A percentile compares a stretch with the other conserved stretches of the same genome.
Conservation (phyloP, 1,284 basidiomycete species). For the Naganishia liquefaciens region DNA sequence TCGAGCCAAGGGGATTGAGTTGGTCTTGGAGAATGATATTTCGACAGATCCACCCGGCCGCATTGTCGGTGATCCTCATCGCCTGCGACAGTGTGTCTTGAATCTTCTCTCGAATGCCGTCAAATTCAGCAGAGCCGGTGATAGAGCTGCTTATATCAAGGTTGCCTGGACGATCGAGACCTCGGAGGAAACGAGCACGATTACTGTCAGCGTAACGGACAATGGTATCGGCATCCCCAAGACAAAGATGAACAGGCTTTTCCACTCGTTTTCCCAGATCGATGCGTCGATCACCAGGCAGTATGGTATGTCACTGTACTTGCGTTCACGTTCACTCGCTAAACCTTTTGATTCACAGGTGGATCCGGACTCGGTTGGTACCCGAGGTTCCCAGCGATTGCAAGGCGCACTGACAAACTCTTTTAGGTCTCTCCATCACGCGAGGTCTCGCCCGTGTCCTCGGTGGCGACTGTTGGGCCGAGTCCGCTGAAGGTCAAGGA, state of each 20-base stretch:
- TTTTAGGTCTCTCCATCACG: slow-evolving; percentile 48
- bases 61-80: slow-evolving; percentile 46
- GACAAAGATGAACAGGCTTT: slow-evolving; percentile 48
- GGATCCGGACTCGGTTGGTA: slow-evolving; percentile 5
- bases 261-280: slow-evolving; percentile 51
- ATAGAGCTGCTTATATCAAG: slow-evolving; percentile 36
- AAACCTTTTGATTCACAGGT: slow-evolving; percentile 37
- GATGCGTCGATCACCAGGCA: slow-evolving; percentile 49
- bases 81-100: slow-evolving; percentile 46
- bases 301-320: slow-evolving; percentile 38
- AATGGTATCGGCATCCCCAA: slow-evolving; percentile 46
- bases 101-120: slow-evolving; percentile 49
- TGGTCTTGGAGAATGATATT: slow-evolving; percentile 43
- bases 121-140: slow-evolving; percentile 46
- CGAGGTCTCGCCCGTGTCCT: slow-evolving; percentile 46
- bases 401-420: slow-evolving; percentile 34
- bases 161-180: slow-evolving; percentile 39
- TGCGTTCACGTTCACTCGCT: background rate
- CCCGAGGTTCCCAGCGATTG: too few species aligned
- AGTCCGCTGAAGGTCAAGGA: slow-evolving; percentile 47
- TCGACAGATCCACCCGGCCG: slow-evolving; percentile 43
- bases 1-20: slow-evolving; percentile 47
- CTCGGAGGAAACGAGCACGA: slow-evolving; percentile 34
- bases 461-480: slow-evolving; percentile 48
- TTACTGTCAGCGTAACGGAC: slow-evolving; percentile 42